These are phyloP conservation scores for Penicillium hesseltinei DNA, from an alignment of 2,329 filamentous ascomycete genomes.

Conservation along the genomic window DNA sequence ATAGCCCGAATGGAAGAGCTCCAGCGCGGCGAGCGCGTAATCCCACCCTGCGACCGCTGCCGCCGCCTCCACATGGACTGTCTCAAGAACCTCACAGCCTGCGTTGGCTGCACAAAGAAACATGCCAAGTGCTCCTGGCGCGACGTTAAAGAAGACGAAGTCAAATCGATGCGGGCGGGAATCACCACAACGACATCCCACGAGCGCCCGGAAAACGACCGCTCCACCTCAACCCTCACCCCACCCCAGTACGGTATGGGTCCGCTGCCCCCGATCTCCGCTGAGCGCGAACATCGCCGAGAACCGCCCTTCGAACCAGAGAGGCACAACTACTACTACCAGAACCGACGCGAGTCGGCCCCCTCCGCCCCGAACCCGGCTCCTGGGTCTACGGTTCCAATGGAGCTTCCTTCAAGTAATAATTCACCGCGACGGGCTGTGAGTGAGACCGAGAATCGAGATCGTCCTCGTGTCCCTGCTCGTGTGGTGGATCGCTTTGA, in stretches of 20 bases:
- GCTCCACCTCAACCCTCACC: not conserved
- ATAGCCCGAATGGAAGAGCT: constrained; percentile 73
- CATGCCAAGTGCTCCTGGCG: constrained; percentile 88
- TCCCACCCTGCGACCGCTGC: constrained; percentile 83
- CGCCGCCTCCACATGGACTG: constrained; percentile 77
- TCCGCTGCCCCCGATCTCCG: constrained; percentile 12
- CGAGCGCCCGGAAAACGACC: constrained; percentile 8
- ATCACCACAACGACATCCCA: not conserved
- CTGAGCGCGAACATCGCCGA: constrained; percentile 13
- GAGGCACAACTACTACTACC: constrained; percentile 4
- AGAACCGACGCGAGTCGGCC: constrained; percentile 26
- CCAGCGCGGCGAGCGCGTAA: constrained; percentile 68
- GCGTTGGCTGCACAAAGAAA: constrained; percentile 83
- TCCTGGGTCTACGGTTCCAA: constrained; percentile 23
- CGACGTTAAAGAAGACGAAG: constrained; percentile 71
- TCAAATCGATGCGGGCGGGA: constrained; percentile 33
- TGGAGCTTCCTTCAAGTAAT: constrained; percentile 18
- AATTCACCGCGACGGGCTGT: constrained; percentile 37
- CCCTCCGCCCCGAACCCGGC: constrained; percentile 23
- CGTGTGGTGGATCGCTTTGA: constrained; percentile 16
- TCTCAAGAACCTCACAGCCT: constrained; percentile 81
- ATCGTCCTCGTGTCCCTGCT: not conserved
- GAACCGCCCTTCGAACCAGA: constrained; percentile 3
- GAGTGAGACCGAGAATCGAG: constrained; percentile 37
- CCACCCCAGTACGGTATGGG: not conserved